Evolutionary conservation across 1,139 yeast genomes (phyloP), one percentile per base, ranked within the genome.

Genomic region (Meyerozyma athensensis): DNA sequence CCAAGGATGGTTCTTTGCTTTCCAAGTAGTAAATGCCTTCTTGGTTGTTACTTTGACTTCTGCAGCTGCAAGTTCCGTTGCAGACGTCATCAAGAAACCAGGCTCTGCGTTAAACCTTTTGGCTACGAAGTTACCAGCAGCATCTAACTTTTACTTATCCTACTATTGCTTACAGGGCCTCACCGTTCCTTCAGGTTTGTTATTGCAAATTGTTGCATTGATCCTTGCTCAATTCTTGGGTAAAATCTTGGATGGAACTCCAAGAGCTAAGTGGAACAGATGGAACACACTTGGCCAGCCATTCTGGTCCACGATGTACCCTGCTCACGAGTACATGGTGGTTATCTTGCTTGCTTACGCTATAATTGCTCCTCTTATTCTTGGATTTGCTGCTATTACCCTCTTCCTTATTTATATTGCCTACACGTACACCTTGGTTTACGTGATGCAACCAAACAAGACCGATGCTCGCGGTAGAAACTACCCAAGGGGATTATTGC

Each of bases 21-120:
- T 90, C 76, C 92, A 85, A 61, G 90, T 87, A 38, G 79, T 90
- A 34, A 89, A 90, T 57, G 86, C 72, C 13, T 90, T 90, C 62
- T 61, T 90, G 44, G 89, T 89, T 37, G 74, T 86, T 38, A 86
- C 97, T 1, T 59, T 86, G 41, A 71, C 95, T 16, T 86, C 96
- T 9, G 79, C 96, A 34, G 73, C 74, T 30, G 86, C 95, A 10
- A 68, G 95, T 9, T 72, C 92, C 2, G 81, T 82, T 3, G 77
- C 79, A 6, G 62, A 71, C 10, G 77, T 81, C 37, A 58, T 69
- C 14, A 54, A 62, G 10, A 57, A 78, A 12, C 89, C 90, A 26
- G 44, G 61, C 3, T 50, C 61, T 26, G 85, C 83, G 4, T 70
- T 81, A 75, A 57, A 63, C 2, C 55, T 81, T 35, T 67, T 83